A percentile compares a stretch with the other conserved stretches of the same genome.
Conservation (phyloP, 1,139 yeast genomes). For the Hyphopichia fennica region DNA sequence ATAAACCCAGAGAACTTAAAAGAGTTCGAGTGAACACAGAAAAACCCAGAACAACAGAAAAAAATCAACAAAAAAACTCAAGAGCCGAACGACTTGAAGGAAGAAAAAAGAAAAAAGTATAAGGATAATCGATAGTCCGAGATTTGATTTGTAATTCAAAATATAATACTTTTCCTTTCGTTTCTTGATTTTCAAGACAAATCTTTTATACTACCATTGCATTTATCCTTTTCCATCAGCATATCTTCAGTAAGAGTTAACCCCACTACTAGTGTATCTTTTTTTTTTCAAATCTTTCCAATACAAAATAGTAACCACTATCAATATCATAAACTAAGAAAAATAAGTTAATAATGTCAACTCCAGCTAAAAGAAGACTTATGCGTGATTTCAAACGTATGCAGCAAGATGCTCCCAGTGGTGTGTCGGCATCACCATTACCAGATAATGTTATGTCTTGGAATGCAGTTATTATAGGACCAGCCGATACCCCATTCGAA, state of each 20-base stretch:
- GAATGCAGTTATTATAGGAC: slow-evolving; percentile 98
- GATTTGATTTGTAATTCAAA: no score
- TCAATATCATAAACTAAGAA: no score
- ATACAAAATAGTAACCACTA: not conserved
- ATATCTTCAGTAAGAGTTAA: no score
- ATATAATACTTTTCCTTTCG: no score
- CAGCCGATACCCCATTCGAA: slow-evolving; percentile 96
- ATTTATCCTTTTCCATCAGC: no score
- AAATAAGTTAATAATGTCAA: slow-evolving; percentile 86
- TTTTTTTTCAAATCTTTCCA: not conserved
- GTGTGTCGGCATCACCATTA: slow-evolving; percentile 95
- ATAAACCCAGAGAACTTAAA: no score
- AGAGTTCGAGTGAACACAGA: no score
- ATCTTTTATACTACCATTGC: no score
- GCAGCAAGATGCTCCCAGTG: slow-evolving; percentile 98
- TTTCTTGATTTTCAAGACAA: no score
- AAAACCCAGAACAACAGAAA: not conserved
- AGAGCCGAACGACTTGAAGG: not conserved
- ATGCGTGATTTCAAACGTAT: slow-evolving; percentile 99
- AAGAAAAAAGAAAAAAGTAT: no score
- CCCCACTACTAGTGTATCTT: no score
- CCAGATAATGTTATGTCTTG: slow-evolving; percentile 98
- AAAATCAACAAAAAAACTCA: not conserved
- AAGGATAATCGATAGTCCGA: not conserved
- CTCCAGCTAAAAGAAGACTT: slow-evolving; percentile 96